Evolutionary conservation across 1,284 basidiomycete species (phyloP).

Genomic region (Ustilago bromivora): DNA sequence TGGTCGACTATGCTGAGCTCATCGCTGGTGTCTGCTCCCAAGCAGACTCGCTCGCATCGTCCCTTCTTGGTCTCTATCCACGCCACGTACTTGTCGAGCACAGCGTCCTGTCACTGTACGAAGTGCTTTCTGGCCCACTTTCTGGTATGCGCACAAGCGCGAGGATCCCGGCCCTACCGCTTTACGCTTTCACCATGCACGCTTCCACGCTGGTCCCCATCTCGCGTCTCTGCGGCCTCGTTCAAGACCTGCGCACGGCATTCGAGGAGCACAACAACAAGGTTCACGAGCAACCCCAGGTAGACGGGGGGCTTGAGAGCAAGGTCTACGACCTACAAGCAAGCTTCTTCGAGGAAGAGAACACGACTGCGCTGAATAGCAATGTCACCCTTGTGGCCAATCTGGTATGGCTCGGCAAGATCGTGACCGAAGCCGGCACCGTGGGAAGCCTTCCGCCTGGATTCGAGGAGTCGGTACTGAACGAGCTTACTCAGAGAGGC

Average conservation of each 20-base stretch:
- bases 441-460: slow-evolving; percentile 23
- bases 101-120: slow-evolving; percentile 35
- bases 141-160: slow-evolving; percentile 25
- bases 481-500: slow-evolving; percentile 28
- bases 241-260: slow-evolving; percentile 32
- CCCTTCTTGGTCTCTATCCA: slow-evolving; percentile 26
- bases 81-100: slow-evolving; percentile 42
- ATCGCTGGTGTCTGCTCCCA: slow-evolving; percentile 23
- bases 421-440: slow-evolving; percentile 11
- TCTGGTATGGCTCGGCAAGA: slow-evolving; percentile 44
- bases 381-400: slow-evolving; percentile 46
- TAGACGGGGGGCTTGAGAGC: slow-evolving; percentile 25
- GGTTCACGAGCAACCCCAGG: background rate
- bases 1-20: slow-evolving; percentile 34
- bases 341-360: slow-evolving; percentile 45
- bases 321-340: slow-evolving; percentile 7
- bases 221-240: slow-evolving; percentile 48
- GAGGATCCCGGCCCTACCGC: slow-evolving; percentile 15
- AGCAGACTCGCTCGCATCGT: slow-evolving; percentile 25
- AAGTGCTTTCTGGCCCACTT: slow-evolving; percentile 27
- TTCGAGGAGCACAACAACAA: slow-evolving; percentile 37
- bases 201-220: slow-evolving; percentile 42
- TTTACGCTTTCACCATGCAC: slow-evolving; percentile 41
- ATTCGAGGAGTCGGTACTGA: slow-evolving; percentile 13
- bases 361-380: slow-evolving; percentile 33